Conservation (phyloP, 2,329 filamentous ascomycete species). For the Fusarium siculi region DNA sequence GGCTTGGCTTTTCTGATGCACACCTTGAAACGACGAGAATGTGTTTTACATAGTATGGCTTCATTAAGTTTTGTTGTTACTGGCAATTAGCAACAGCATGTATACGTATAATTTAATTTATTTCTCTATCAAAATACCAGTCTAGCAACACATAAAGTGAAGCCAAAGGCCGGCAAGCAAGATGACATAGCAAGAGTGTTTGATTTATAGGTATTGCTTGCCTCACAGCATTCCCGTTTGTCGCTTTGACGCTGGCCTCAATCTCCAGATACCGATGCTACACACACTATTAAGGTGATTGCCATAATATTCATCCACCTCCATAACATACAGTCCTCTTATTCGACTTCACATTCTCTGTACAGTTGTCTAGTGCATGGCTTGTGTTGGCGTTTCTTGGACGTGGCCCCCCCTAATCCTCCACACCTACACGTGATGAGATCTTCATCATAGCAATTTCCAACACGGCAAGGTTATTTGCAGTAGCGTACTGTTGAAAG, state of each 20-base stretch:
- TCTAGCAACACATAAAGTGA: background rate
- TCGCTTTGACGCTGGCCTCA: background rate
- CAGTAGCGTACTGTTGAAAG: conserved; percentile 11
- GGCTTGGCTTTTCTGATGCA: conserved; percentile 19
- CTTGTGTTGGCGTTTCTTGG: conserved; percentile 17
- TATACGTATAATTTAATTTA: background rate
- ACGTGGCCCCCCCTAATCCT: conserved; percentile 30
- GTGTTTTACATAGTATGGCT: background rate
- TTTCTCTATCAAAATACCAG: background rate
- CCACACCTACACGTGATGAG: conserved; percentile 43
- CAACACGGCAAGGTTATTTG: conserved; percentile 28
- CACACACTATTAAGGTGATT: background rate
- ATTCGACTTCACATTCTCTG: background rate
- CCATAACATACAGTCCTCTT: background rate
- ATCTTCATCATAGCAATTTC: conserved; percentile 44
- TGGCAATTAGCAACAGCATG: background rate
- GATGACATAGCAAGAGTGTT: background rate
- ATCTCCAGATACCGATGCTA: background rate
- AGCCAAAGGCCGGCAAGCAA: background rate
- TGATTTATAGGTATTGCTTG: background rate
- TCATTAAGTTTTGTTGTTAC: background rate
- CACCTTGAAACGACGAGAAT: conserved; percentile 15
- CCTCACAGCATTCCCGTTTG: background rate
- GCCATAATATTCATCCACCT: background rate
- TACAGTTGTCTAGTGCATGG: conserved; percentile 5